Evolutionary conservation across 2,329 filamentous ascomycete genomes (phyloP), one percentile per base, ranked within the genome.

Genomic region (Exophiala aquamarina): DNA sequence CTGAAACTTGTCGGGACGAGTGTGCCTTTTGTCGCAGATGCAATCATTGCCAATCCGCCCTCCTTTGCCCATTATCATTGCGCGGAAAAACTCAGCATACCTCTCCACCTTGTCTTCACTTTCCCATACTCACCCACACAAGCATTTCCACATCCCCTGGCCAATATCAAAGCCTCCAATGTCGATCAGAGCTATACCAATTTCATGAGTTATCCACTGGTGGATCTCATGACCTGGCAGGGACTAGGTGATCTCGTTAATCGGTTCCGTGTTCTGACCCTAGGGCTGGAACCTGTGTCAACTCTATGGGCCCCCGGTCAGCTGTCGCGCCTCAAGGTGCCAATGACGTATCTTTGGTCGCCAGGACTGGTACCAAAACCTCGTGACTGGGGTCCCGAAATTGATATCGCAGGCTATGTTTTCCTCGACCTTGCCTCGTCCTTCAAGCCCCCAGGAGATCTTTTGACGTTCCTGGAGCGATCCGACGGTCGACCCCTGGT

Each of bases 121-220:
- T 59, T 91, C 47, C 87, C 87, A 0, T 91, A 88, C 60, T 87
- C 82, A 0, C 86, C 87, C 0, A 91, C 87, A 0, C 77, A 83
- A 36, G 49, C 51, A 0, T 92, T 92, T 55, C 86, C 87, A 0
- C 87, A 92, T 62, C 87, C 88, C 0, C 65, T 92, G 40, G 86
- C 87, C 8, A 89, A 82, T 60, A 84, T 92, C 65, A 87, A 84
- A 60, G 78, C 77, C 50, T 82, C 78, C 13, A 88, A 89, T 54
- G 79, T 89, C 7, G 85, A 90, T 58, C 74, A 79, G 1, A 81
- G 80, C 15, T 87, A 88, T 61, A 82, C 84, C 10, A 93, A 92
- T 65, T 89, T 88, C 61, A 88, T 92, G 63, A 86, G 81, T 2
- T 93, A 91, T 61, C 83, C 86, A 0, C 68, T 92, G 28, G 86